Evolutionary conservation across 306 rosid species (phyloP).

Genomic region (Trifolium repens): DNA sequence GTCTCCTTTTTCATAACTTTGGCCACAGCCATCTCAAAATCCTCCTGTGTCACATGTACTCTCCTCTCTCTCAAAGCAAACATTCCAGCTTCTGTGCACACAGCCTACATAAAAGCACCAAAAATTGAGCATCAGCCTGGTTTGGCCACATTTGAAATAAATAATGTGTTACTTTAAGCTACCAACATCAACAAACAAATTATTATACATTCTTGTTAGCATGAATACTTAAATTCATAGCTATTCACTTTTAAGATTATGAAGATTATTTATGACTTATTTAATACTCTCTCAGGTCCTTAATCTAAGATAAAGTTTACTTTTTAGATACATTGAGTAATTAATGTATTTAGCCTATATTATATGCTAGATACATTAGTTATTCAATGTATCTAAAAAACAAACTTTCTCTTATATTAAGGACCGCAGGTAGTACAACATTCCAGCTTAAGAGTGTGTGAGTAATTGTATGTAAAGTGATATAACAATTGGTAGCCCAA

Average conservation of each 20-base stretch:
- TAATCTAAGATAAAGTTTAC: too few species aligned
- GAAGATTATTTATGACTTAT: background rate
- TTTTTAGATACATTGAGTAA: too few species aligned
- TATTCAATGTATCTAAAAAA: too few species aligned
- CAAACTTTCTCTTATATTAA: too few species aligned
- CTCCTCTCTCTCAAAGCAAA: conserved; percentile 97
- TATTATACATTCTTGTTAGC: background rate
- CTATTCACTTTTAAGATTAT: background rate
- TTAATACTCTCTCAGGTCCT: background rate
- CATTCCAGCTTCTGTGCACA: conserved; percentile 99
- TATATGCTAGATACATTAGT: too few species aligned
- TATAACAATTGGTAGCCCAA: too few species aligned
- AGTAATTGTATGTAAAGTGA: too few species aligned
- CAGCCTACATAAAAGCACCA: conserved; percentile 66
- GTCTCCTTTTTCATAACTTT: conserved; percentile 99
- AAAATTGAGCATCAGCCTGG: background rate
- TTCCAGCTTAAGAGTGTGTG: background rate
- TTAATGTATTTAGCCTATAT: too few species aligned
- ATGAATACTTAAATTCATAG: background rate
- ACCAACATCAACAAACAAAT: background rate
- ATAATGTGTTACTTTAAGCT: background rate
- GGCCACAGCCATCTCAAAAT: conserved; percentile 99
- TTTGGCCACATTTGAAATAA: background rate
- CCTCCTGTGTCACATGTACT: conserved; percentile 96
- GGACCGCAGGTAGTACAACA: too few species aligned